Base-by-base conservation (phyloP, 306 rosid species). In the Spatholobus suberectus region DNA sequence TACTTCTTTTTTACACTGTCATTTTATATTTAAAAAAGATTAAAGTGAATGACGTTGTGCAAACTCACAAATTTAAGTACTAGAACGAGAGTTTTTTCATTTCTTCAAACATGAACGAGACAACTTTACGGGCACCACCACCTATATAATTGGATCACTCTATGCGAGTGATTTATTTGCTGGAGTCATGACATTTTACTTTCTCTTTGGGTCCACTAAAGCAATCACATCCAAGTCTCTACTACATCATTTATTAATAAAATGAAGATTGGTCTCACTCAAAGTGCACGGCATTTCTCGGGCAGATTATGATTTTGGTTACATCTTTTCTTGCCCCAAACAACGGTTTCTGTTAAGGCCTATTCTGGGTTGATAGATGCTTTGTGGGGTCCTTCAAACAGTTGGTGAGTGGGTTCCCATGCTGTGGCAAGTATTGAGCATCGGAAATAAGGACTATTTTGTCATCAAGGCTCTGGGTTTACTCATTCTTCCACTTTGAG, bases 191-290 rank as follows among this genome's bases (percentile, higher is more conserved):
- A 86, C 62, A 43, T 68, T 24, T 69, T 54, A 14, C 57, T 75
- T 65, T 57, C 32, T 59, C 27, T 38, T 66, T 75, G 85, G 89
- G 86, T 76, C 89, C 90, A 72, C 47, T 5, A 17, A n/a, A 80
- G 78, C 65, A 72, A 52, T 40, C 69, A 26, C 71, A 78, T 54
- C 43, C 12, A 81, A 63, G 23, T 17, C 34, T 6, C n/a, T 43
- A 43, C 17, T 6, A 65, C 66, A 29, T 24, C 54, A 34, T 85
- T 67, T 72, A 74, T 38, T 37, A 77, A 55, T 18, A 10, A 21
- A 71, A 46, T 24, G 46, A 34, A 35, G 77, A 54, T 63, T 63
- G 38, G 75, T 70, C 76, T 51, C 85, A 51, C 67, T 52, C 88
- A 70, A 41, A 52, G 63, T 72, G 81, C 63, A 52, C 32, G 76